These are phyloP conservation scores for Sphaerulina populicola DNA, from an alignment of 2,329 filamentous ascomycete species.

Conservation along the genomic window DNA sequence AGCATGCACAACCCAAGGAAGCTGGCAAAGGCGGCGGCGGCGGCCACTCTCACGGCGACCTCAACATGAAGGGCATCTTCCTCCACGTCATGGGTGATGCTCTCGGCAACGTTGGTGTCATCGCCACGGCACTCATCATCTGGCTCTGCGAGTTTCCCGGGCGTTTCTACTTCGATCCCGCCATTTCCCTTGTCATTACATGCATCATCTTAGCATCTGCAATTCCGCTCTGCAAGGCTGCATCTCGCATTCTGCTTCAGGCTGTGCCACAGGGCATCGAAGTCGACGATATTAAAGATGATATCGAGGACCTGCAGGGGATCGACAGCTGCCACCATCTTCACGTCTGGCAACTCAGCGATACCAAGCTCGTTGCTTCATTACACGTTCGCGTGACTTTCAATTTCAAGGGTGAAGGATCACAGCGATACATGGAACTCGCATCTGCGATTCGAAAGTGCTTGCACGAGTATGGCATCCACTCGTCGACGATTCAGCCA, in stretches of 20 bases:
- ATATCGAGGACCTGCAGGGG: conserved; percentile 76
- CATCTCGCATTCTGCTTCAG: conserved; percentile 82
- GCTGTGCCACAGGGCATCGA: conserved; percentile 84
- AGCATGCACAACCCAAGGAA: conserved; percentile 70
- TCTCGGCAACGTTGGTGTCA: conserved; percentile 78
- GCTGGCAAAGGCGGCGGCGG: conserved; percentile 49
- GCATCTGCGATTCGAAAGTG: conserved; percentile 76
- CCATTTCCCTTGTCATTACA: conserved; percentile 89
- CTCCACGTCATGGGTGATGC: conserved; percentile 69
- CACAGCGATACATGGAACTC: conserved; percentile 78
- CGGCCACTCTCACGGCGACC: conserved; percentile 72
- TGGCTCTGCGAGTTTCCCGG: conserved; percentile 79
- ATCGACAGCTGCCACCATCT: conserved; percentile 90
- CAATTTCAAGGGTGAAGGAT: conserved; percentile 69
- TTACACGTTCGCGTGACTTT: conserved; percentile 90
- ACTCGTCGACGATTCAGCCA: conserved; percentile 94
- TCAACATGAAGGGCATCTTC: conserved; percentile 83
- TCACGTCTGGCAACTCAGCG: conserved; percentile 94
- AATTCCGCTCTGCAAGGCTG: conserved; percentile 69
- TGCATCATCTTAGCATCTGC: conserved; percentile 64
- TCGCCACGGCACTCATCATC: conserved; percentile 74
- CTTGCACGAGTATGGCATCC: conserved; percentile 90
- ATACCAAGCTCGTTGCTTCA: conserved; percentile 86
- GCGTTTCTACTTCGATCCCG: conserved; percentile 81
- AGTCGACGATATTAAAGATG: conserved; percentile 82